Conservation (phyloP, 1,284 basidiomycete species). For the Trichosporon faecale region DNA sequence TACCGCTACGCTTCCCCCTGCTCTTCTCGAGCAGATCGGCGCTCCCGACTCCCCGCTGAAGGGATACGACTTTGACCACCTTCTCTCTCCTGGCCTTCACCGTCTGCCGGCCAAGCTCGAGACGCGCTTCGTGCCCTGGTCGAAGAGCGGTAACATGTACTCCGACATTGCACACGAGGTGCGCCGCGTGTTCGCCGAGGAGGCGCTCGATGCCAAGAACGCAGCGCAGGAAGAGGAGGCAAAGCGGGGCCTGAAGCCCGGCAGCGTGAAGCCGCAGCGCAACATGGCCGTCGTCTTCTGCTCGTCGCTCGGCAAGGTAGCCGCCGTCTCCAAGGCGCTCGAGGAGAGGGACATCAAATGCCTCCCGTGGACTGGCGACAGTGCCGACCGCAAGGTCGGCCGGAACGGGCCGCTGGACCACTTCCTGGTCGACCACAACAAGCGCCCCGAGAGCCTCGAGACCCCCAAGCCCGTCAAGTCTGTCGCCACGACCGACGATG, state of each 20-base stretch:
- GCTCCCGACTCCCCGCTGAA: slow-evolving; percentile 62
- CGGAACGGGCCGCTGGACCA: slow-evolving; percentile 64
- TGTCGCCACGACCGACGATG: neutral
- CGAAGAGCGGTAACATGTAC: slow-evolving; percentile 67
- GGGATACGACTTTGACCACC: slow-evolving; percentile 56
- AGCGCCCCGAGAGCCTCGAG: neutral
- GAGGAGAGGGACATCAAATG: slow-evolving; percentile 62
- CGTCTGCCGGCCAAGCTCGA: slow-evolving; percentile 66
- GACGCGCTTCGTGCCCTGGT: slow-evolving; percentile 69
- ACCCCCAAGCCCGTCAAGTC: neutral
- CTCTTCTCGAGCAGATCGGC: slow-evolving; percentile 66
- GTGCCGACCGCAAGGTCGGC: slow-evolving; percentile 54
- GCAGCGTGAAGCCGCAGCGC: slow-evolving; percentile 4
- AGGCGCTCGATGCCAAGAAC: slow-evolving; percentile 27
- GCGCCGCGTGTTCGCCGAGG: slow-evolving; percentile 49
- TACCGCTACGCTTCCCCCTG: slow-evolving; percentile 80
- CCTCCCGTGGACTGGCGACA: slow-evolving; percentile 62
- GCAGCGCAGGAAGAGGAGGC: slow-evolving; percentile 61
- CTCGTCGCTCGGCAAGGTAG: slow-evolving; percentile 68
- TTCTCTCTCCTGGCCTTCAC: slow-evolving; percentile 75
- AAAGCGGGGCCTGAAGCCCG: slow-evolving; percentile 7
- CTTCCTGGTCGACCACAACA: slow-evolving; percentile 54
- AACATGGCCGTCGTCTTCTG: slow-evolving; percentile 72
- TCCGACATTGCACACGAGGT: slow-evolving; percentile 73
- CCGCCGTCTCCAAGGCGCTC: slow-evolving; percentile 60